Base-by-base conservation (phyloP, 23 red algal genomes). In the Agarophyton chilense region DNA sequence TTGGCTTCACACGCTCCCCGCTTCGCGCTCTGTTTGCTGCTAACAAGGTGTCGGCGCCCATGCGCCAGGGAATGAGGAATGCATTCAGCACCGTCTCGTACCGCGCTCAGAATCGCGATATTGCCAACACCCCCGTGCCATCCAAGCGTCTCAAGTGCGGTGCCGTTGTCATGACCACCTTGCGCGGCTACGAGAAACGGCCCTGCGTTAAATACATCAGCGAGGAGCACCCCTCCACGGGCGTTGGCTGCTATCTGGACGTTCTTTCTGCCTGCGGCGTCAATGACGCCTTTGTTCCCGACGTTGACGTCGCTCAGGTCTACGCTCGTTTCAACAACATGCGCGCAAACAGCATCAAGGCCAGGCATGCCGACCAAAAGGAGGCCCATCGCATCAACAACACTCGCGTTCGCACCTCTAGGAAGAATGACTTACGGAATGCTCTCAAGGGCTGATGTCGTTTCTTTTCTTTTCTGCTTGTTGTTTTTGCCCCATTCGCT, bases 181-280 rank as follows among this genome's bases (percentile, higher is more conserved):
- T 77, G 67, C 35, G 71, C 10, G 71, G 66, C 22, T 77, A 75
- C 42, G 52, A 46, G 26, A 77, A 88, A 31, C 46, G 68, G 28
- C 84, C 84, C 21, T 66, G 32, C 36, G 32, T 88, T 26, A 4
- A 36, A 26, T 88, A 77, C 49, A 47, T 49, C 36, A 64, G 26
- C 24, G 84, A 88, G 24, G 84, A 88, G 42, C 42, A 44, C 19
- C 68, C 84, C 6, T 56, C 66, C 44, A 88, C 66, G 0, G 84
- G 71, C 53, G 84, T 77, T 46, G 84, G 84, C 16, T 88, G 84
- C 31, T 92, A 92, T 62, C n/a, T 92, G 74, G 76, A 92, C 63
- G 88, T 92, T 4, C 78, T 92, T 18, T 74, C 10, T 2, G 88
- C 76, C 17, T 73, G 64, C 36, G 88, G 88, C 17, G 88, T 92